Base-by-base conservation (phyloP, 179 eudicot species). In the Monotropa hypopitys region DNA sequence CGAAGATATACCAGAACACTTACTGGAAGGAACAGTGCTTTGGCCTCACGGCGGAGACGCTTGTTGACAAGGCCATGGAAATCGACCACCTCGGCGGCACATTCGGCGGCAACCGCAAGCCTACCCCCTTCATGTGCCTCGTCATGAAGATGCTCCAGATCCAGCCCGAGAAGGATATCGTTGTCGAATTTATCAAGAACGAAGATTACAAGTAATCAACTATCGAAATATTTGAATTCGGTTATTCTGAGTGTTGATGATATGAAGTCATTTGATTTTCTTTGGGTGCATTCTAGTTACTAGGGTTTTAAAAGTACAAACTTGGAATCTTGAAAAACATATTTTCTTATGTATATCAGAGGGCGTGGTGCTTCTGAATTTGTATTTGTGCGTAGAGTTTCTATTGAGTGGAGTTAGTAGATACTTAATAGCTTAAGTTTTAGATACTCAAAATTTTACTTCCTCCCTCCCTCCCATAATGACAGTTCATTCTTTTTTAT, bases 31-130 rank as follows among this genome's bases (percentile, higher is more conserved):
- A 91, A 79, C 98, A 95, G 77, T 95, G 97, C 75, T 95, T 95
- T 79, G 99, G 98, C 11, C 87, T 95, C 8, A 95, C 99, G 5
- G 97, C 99, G 26, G 97, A 95, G 86, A 95, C 97, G 38, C 90
- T 95, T 4, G 97, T 94, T 43, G 98, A 92, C 81, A 94, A 91
- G 84, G 98, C 98, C 43, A 94, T 94, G 98, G 97, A 92, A 86
- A 87, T 93, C 72, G 92, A 95, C 84, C 97, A 91, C 78, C 83
- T 95, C 73, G 99, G 97, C 21, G 99, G 97, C 10, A 91, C 97
- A 38, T 76, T 40, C 23, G 97, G 94, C 3, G 98, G 98, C 53
- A 90, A 88, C 76, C 90, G 97, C 5, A 91, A 89, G 70, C 76
- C 76, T 47, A 73, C 76, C 47, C 76, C 74, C 0, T 70, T 70